phyloP scores from a whole-genome alignment of 768 basidiomycete genomes.

The Chiua virens region DNA sequence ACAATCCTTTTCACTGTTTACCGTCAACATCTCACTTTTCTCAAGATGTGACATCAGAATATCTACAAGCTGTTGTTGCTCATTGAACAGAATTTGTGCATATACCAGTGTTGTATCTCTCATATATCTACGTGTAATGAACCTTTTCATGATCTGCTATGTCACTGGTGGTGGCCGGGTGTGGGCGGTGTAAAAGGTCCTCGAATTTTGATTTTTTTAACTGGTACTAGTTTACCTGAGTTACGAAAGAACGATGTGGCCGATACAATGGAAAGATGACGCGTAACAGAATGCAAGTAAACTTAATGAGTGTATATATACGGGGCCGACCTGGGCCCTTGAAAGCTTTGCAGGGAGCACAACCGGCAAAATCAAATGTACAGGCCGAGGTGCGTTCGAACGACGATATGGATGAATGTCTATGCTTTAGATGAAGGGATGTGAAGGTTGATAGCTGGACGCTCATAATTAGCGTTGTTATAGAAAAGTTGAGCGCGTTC shows the following conservation, averaged over 20 bases:
- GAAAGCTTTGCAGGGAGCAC: constrained; percentile 10
- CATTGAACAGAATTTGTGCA: not conserved
- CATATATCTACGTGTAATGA: constrained; percentile 2
- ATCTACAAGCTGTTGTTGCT: not conserved
- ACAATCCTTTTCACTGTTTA: not conserved
- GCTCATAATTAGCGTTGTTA: constrained; percentile 4
- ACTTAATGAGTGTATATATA: constrained; percentile 40
- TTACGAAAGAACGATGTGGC: constrained; percentile 20
- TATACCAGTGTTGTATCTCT: constrained; percentile 1
- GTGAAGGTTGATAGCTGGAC: constrained; percentile 81
- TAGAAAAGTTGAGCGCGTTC: constrained; percentile 8
- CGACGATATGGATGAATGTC: constrained; percentile 22
- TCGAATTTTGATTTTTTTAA: constrained; percentile 13
- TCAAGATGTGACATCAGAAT: constrained; percentile 20
- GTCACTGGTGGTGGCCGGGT: not conserved
- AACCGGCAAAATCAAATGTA: constrained; percentile 3
- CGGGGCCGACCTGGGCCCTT: constrained; percentile 26
- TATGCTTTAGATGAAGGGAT: constrained; percentile 81
- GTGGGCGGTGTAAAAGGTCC: not conserved
- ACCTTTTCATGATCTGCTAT: not conserved
- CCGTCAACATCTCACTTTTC: not conserved
- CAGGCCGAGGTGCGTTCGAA: constrained; percentile 2
- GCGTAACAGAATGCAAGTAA: constrained; percentile 29
- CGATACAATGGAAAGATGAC: constrained; percentile 36
- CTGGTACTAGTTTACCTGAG: constrained; percentile 29